These are phyloP conservation scores for Fraxinus excelsior DNA, from an alignment of 257 asterid species.

Conservation along the genomic window DNA sequence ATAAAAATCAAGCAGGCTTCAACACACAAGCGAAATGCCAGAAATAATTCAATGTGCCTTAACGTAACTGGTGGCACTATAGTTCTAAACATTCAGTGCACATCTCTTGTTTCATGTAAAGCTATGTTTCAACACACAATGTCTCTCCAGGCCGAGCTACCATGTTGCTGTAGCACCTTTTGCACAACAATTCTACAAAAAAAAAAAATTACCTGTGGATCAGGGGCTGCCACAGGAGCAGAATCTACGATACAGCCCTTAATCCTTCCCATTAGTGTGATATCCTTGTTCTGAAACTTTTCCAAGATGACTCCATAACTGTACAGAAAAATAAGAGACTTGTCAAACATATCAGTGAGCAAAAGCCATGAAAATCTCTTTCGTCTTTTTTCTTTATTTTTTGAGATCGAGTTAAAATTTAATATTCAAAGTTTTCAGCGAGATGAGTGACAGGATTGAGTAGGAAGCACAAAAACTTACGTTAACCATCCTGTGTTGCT, in stretches of 20 bases:
- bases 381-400: neutral
- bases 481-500: constrained; percentile 95
- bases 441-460: neutral
- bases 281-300: constrained; percentile 69
- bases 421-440: neutral
- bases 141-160: neutral
- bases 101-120: neutral
- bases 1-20: neutral
- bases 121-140: neutral
- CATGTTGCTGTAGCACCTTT: constrained; percentile 7
- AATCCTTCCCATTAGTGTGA: constrained; percentile 54
- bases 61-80: neutral
- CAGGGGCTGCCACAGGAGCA: constrained; percentile 88
- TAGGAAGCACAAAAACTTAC: constrained; percentile 44
- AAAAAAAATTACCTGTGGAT: constrained; percentile 71
- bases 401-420: neutral
- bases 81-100: neutral
- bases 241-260: constrained; percentile 92
- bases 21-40: neutral
- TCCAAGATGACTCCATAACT: constrained; percentile 91
- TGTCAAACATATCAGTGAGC: constrained; percentile 19
- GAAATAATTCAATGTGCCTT: neutral
- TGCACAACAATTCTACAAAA: constrained; percentile 12
- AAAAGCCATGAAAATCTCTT: neutral
- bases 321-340: constrained; percentile 29